These are phyloP conservation scores for Torulaspora quercuum DNA, from an alignment of 805 yeast genomes.

Conservation along the genomic window DNA sequence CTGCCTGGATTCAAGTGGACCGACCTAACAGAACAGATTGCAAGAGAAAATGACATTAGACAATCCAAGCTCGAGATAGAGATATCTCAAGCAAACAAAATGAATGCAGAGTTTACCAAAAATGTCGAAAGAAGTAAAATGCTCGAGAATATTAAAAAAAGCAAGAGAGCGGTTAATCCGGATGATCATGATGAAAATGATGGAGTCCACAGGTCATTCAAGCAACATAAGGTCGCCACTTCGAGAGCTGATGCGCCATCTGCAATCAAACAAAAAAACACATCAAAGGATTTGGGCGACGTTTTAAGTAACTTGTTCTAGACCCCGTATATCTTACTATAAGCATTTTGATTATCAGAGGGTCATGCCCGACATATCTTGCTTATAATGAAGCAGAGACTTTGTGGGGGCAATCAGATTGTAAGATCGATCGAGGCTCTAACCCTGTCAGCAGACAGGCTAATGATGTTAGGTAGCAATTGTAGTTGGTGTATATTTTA, in stretches of 20 bases:
- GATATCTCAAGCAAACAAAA: slow-evolving; percentile 79
- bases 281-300: slow-evolving; percentile 39
- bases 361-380: too few relatives aligned
- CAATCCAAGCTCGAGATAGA: slow-evolving; percentile 86
- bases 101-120: slow-evolving; percentile 77
- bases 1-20: slow-evolving; percentile 92
- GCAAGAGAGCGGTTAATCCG: slow-evolving; percentile 30
- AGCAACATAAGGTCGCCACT: slow-evolving; percentile 66
- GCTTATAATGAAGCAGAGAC: too few relatives aligned
- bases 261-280: slow-evolving; percentile 41
- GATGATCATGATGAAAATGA: slow-evolving; percentile 27
- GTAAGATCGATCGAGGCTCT: too few relatives aligned
- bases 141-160: slow-evolving; percentile 56
- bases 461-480: too few relatives aligned
- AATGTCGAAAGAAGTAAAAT: slow-evolving; percentile 85
- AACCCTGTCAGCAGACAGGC: too few relatives aligned
- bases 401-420: too few relatives aligned
- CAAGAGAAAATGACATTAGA: slow-evolving; percentile 82
- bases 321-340: too few relatives aligned
- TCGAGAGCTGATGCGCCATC: slow-evolving; percentile 61
- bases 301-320: slow-evolving; percentile 55
- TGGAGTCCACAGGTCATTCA: slow-evolving; percentile 52
- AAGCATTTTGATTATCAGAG: too few relatives aligned
- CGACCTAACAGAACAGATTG: slow-evolving; percentile 88
- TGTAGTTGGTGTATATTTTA: too few relatives aligned